Evolutionary conservation across 176 grass and related monocot species (phyloP).

Genomic region (Ananas comosus): DNA sequence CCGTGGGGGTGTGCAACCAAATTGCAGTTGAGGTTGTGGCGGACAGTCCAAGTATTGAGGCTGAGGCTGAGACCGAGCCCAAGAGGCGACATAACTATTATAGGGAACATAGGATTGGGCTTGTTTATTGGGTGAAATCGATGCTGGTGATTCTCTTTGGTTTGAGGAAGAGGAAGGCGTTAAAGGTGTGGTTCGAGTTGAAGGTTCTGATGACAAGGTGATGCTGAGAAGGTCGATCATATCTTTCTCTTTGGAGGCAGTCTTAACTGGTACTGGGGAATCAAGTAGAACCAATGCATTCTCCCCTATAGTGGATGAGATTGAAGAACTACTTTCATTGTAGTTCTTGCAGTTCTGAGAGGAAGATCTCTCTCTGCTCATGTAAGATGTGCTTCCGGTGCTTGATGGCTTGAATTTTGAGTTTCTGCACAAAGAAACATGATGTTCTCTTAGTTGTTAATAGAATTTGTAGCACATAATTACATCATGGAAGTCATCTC

Average conservation of each 20-base stretch:
- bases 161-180: conserved; percentile 21
- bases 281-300: conserved; percentile 39
- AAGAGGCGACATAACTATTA: conserved; percentile 28
- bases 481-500: no score
- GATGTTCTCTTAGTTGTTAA: background rate
- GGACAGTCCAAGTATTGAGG: background rate
- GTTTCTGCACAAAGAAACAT: conserved; percentile 39
- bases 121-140: conserved; percentile 4
- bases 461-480: no score
- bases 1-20: conserved; percentile 50
- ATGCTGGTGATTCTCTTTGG: conserved; percentile 17
- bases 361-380: background rate
- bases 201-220: conserved; percentile 34
- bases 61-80: conserved; percentile 25
- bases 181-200: conserved; percentile 21
- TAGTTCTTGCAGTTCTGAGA: conserved; percentile 1
- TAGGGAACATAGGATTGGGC: conserved; percentile 25
- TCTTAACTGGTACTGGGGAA: conserved; percentile 35
- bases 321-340: conserved; percentile 15
- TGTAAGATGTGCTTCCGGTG: conserved; percentile 11
- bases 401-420: conserved; percentile 31
- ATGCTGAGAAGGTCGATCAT: conserved; percentile 59
- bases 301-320: conserved; percentile 24
- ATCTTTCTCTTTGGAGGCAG: conserved; percentile 45
- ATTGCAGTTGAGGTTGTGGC: conserved; percentile 16